Conservation (phyloP, 305 asterid species). For the Solanum hybrid region DNA sequence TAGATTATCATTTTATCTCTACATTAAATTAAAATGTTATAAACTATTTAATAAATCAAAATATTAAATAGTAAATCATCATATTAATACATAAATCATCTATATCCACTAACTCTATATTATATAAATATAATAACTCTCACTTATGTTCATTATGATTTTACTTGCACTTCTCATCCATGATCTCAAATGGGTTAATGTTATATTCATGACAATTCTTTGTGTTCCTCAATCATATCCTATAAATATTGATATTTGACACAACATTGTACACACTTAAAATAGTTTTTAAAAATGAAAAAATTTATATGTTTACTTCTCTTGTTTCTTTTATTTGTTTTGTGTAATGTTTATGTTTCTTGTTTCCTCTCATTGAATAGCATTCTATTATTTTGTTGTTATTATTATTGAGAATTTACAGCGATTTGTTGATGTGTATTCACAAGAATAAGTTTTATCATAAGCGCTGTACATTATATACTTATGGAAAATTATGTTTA, state of each 20-base stretch:
- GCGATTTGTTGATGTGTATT: neutral
- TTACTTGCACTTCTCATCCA: neutral
- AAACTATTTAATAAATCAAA: too few relatives aligned
- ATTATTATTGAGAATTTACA: neutral
- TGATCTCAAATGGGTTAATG: neutral
- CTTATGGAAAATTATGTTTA: neutral
- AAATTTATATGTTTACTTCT: neutral
- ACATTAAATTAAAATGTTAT: too few relatives aligned
- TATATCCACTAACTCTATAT: neutral
- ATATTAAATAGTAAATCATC: neutral
- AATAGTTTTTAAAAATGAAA: neutral
- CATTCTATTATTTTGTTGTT: neutral
- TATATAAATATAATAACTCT: too few relatives aligned
- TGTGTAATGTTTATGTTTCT: neutral
- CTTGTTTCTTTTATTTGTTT: neutral
- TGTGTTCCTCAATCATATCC: neutral
- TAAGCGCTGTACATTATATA: neutral
- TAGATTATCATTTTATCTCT: too few relatives aligned
- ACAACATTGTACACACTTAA: neutral
- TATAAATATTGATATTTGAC: neutral
- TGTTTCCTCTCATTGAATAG: neutral
- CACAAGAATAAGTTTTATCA: neutral
- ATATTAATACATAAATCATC: neutral
- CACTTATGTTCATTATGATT: neutral
- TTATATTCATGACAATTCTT: neutral